These are phyloP conservation scores for Friedmanniomyces simplex DNA, from an alignment of 495 filamentous ascomycete species.

Conservation along the genomic window DNA sequence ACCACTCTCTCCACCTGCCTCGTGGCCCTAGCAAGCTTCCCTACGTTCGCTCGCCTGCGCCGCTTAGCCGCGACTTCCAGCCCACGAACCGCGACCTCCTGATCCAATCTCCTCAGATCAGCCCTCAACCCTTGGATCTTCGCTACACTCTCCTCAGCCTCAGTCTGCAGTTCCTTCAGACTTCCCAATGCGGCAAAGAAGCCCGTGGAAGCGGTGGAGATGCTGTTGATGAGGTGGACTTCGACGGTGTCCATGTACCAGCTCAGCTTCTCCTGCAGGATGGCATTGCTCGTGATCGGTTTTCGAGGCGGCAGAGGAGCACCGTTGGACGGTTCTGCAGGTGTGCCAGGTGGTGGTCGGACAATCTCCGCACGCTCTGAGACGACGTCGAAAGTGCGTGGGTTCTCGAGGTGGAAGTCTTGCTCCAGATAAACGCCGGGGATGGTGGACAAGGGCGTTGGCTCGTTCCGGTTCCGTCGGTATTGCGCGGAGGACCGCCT, in stretches of 20 bases:
- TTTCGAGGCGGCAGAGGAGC: conserved; percentile 56
- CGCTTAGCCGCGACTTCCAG: conserved; percentile 77
- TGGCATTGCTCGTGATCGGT: conserved; percentile 89
- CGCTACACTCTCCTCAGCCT: conserved; percentile 83
- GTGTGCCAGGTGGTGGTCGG: conserved; percentile 39
- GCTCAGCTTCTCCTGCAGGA: conserved; percentile 96
- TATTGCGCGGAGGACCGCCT: conserved; percentile 44
- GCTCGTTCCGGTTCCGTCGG: conserved; percentile 47
- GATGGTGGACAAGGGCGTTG: conserved; percentile 84
- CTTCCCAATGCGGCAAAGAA: conserved; percentile 96
- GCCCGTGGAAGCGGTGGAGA: conserved; percentile 85
- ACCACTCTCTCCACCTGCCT: conserved; percentile 72
- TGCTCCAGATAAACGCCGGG: conserved; percentile 90
- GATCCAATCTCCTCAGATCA: conserved; percentile 70
- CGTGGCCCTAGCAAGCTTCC: conserved; percentile 70
- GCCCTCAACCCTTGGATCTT: conserved; percentile 71
- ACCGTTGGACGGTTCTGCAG: conserved; percentile 44
- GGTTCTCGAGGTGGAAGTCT: conserved; percentile 92
- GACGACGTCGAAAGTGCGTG: conserved; percentile 90
- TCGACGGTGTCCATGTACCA: conserved; percentile 99
- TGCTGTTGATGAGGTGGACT: conserved; percentile 91
- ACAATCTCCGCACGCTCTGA: conserved; percentile 93
- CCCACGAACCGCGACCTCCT: conserved; percentile 77
- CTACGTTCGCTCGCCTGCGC: conserved; percentile 71
- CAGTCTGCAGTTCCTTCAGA: conserved; percentile 76